Evolutionary conservation across 2,329 filamentous ascomycete genomes (phyloP), one percentile per base, ranked within the genome.

Genomic region (Paecilomyces formosus): DNA sequence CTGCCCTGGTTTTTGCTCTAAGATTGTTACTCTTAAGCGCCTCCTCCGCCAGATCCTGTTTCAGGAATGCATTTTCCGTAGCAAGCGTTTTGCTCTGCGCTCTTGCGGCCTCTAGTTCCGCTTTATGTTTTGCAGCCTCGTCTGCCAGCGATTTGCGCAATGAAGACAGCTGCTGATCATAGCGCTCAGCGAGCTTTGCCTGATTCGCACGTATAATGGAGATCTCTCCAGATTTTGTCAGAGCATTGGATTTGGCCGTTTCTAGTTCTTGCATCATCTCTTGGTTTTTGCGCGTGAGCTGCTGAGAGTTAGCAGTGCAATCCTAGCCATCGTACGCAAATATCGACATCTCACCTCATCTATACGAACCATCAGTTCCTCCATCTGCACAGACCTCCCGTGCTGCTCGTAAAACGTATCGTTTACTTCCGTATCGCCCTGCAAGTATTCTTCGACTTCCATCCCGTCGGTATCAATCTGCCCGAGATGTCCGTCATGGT

Each of bases 171-270:
- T 81, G 77, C 55, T 77, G 76, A 64, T 85, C 82, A 67, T 82
- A 79, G 31, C 81, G 78, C 60, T 81, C 80, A 26, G 70, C 73
- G 9, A 80, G 70, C 64, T 81, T 82, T 33, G 79, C 76, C 62
- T 82, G 78, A 60, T 85, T 85, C 21, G 80, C 76, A 13, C 85
- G 79, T 18, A 87, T 79, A 45, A 86, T 87, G 39, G 84, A 79
- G 49, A 84, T 84, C 67, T 87, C 85, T 31, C 85, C 85, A 7
- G 80, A 72, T 67, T 84, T 85, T 24, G 78, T 76, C 59, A 76
- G 72, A 1, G 77, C 76, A 45, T 75, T 66, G 12, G 70, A 69
- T 62, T 72, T 78, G 21, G 76, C 74, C 15, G 68, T 67, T 52
- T 65, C 63, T 21, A 79, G 61, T 50, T 78, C 75, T 55, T 72